Base-by-base conservation (phyloP, 345 rosid genomes). In the Physaria fendleri region DNA sequence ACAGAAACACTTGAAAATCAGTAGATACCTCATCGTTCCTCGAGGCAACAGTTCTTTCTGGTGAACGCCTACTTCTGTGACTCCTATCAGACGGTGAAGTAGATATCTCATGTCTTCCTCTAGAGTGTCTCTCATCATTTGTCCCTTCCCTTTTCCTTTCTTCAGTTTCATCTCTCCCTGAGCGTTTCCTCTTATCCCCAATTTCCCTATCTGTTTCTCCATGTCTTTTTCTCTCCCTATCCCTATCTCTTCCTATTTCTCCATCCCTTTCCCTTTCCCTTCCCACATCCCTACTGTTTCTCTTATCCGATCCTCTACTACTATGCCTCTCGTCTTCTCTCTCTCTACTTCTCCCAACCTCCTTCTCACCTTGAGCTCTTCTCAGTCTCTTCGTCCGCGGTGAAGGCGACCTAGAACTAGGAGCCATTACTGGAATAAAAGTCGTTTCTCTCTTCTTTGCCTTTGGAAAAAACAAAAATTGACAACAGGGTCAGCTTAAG, bases 21-120 rank as follows among this genome's bases (percentile, higher is more conserved):
- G n/a, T n/a, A n/a, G n/a, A n/a, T n/a, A 88, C 98, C 97, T 92
- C 86, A 24, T 78, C 79, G 39, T 39, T 82, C 35, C 74, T 71
- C 71, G 54, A 24, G 34, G 15, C 64, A 47, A 37, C 1, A 62
- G 40, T 12, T 46, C 59, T 70, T 6, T 70, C 74, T n/a, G 41
- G 33, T 40, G 74, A 70, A 24, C 18, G 59, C 46, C 34, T 43
- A 52, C 79, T 74, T 25, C 53, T 68, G 71, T 67, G 77, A 62
- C 68, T 60, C 44, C 59, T 68, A 43, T 64, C 62, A 30, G 2
- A 66, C 2, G 93, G 88, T 1, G 95, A 88, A 32, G 27, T 71
- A 48, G 94, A 86, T 57, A 82, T 78, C 62, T 69, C 59, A 28
- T 59, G 87, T 56, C 79, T 72, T 70, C 81, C 79, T 71, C 77